Base-by-base conservation (phyloP, 352 stramenopile genomes). In the Globisporangium cederbergense region DNA sequence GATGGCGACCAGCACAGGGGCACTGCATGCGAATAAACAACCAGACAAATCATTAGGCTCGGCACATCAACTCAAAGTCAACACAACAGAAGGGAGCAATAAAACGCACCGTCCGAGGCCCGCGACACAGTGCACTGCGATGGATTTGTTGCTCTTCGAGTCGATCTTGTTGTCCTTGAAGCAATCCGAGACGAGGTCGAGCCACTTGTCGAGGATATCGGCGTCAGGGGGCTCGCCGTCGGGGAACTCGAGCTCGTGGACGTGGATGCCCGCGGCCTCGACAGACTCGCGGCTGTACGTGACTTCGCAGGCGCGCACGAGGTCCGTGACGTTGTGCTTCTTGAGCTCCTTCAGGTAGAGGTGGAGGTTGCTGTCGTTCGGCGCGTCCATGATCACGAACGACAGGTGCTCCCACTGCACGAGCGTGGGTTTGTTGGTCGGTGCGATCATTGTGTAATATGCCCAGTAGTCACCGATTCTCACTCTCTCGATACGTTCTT, bases 381-480 rank as follows among this genome's bases (percentile, higher is more conserved):
- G 97, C 32, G 96, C 91, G 76, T 99, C 97, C 93, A 99, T 99
- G 70, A 99, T 98, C 38, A 99, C 86, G 71, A 99, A 99, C 56
- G 86, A 91, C 68, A 99, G 77, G 64, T 95, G 77, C 66, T 94
- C 82, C 76, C 83, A 93, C 72, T 93, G 84, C 65, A 97, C 86
- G 67, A 93, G 73, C 54, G 86, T 93, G 54, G 86, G 86, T 72
- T 95, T 95, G 79, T 93, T 95, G 36, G 83, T 92, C 28, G 79
- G 82, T 45, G 83, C 81, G 65, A 91, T 94, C 86, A 94, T 93
- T 59, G 47, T 81, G 30, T 14, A 22, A 25, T 61, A 10, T 40
- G 34, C 34, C 34, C 34, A 40, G 11, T 10, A 40, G 11, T 50
- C 25, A 47, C 42, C 42, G 50, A 30, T 56, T 53, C 20, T 46